These are phyloP conservation scores for Escovopsis weberi DNA, from an alignment of 2,329 filamentous ascomycete species.

Conservation along the genomic window DNA sequence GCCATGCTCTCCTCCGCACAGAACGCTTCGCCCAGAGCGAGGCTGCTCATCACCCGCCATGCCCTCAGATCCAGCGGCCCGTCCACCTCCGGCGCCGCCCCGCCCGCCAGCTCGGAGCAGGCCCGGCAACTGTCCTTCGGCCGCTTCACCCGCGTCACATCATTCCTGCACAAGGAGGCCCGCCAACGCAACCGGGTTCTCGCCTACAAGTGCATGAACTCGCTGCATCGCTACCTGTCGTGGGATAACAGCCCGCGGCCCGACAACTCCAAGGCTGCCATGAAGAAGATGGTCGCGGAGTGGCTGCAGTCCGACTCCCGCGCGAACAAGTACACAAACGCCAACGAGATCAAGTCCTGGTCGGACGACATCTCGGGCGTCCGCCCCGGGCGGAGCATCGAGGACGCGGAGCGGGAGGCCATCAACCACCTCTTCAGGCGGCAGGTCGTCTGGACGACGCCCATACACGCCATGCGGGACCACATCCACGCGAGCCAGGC, in stretches of 20 bases:
- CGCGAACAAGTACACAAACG: constrained; percentile 20
- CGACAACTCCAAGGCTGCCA: constrained; percentile 20
- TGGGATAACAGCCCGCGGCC: constrained; percentile 28
- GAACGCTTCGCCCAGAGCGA: constrained; percentile 15
- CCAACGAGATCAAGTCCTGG: constrained; percentile 20
- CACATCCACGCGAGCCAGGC: constrained; percentile 13
- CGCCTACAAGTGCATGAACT: constrained; percentile 32
- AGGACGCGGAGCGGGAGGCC: constrained; percentile 30
- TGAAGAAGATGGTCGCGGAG: constrained; percentile 27
- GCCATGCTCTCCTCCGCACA: constrained; percentile 15
- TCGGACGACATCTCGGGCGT: constrained; percentile 22
- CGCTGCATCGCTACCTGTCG: constrained; percentile 26
- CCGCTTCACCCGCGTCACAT: constrained; percentile 28
- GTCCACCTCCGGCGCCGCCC: constrained; percentile 7
- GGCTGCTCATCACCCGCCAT: constrained; percentile 10
- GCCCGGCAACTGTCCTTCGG: constrained; percentile 34
- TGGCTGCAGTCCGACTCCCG: constrained; percentile 18
- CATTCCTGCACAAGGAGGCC: constrained; percentile 26
- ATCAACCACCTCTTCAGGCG: constrained; percentile 26
- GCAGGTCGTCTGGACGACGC: constrained; percentile 16
- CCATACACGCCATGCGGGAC: constrained; percentile 19
- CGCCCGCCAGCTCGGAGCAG: constrained; percentile 6
- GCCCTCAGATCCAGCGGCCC: constrained; percentile 2
- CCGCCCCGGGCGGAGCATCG: constrained; percentile 27
- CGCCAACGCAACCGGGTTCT: constrained; percentile 28